Evolutionary conservation across 176 grass and related monocot species (phyloP).

Genomic region (Panicum miliaceum): DNA sequence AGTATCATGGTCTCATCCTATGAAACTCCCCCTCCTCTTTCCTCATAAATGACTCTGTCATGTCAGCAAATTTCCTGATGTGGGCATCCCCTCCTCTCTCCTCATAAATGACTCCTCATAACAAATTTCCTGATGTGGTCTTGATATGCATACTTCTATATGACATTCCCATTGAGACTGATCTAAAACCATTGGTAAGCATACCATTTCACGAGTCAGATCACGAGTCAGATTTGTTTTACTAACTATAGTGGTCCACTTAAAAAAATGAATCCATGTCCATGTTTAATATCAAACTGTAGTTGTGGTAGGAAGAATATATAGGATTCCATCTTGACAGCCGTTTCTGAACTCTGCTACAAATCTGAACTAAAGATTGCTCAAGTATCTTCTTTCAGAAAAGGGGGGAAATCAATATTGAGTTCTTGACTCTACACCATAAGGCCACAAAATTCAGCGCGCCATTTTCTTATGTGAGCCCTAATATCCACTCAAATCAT

Average conservation of each 20-base stretch:
- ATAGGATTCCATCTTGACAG: neutral
- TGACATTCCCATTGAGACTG: too few relatives aligned
- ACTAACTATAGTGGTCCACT: neutral
- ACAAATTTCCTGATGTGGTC: too few relatives aligned
- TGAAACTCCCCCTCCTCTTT: too few relatives aligned
- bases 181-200: too few relatives aligned
- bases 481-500: conserved; percentile 31
- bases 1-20: too few relatives aligned
- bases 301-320: neutral
- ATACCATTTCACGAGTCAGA: too few relatives aligned
- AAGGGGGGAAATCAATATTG: neutral
- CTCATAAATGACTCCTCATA: too few relatives aligned
- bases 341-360: neutral
- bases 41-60: too few relatives aligned
- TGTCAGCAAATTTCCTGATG: too few relatives aligned
- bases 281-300: neutral
- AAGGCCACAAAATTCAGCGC: neutral
- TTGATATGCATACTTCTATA: too few relatives aligned
- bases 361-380: neutral
- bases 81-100: too few relatives aligned
- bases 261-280: neutral
- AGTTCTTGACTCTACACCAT: neutral
- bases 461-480: neutral
- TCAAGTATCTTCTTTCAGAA: neutral
- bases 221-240: neutral